Evolutionary conservation across 345 rosid genomes (phyloP).

Genomic region (Sonneratia caseolaris): DNA sequence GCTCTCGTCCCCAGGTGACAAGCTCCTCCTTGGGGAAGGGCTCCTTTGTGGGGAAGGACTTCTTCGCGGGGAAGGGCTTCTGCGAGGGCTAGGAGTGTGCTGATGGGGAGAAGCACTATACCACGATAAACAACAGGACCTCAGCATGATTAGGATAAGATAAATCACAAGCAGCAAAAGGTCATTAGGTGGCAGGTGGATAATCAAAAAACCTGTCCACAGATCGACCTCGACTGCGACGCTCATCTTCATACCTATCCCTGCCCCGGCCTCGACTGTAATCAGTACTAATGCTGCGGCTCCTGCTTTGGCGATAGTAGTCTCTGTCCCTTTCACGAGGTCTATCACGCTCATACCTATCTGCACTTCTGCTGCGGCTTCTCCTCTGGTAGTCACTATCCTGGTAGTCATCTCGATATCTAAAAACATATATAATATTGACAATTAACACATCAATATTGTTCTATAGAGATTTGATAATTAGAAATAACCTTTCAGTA

Average conservation of each 20-base stretch:
- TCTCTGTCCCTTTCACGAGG: slow-evolving; percentile 31
- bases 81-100: slow-evolving; percentile 24
- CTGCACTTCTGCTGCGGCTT: slow-evolving; percentile 45
- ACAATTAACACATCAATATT: neutral
- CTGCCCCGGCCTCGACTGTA: slow-evolving; percentile 23
- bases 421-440: neutral
- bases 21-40: slow-evolving; percentile 23
- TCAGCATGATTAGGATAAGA: neutral
- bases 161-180: neutral
- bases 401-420: slow-evolving; percentile 36
- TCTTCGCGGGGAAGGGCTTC: too few relatives aligned
- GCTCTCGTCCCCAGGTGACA: slow-evolving; percentile 16
- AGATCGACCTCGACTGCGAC: slow-evolving; percentile 32
- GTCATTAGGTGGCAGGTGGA: neutral
- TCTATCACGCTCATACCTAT: slow-evolving; percentile 35
- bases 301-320: slow-evolving; percentile 24
- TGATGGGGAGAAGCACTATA: slow-evolving; percentile 30
- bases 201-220: slow-evolving; percentile 23
- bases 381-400: slow-evolving; percentile 34
- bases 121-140: neutral
- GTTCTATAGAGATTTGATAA: neutral
- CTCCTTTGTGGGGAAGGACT: slow-evolving; percentile 9
- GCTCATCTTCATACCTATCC: slow-evolving; percentile 35
- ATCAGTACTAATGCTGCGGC: slow-evolving; percentile 44
- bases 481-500: neutral